Percentiles rank a stretch among this genome's conserved stretches.
Conservation (phyloP, 73 alveolate genomes). For the Loxodes magnus region DNA sequence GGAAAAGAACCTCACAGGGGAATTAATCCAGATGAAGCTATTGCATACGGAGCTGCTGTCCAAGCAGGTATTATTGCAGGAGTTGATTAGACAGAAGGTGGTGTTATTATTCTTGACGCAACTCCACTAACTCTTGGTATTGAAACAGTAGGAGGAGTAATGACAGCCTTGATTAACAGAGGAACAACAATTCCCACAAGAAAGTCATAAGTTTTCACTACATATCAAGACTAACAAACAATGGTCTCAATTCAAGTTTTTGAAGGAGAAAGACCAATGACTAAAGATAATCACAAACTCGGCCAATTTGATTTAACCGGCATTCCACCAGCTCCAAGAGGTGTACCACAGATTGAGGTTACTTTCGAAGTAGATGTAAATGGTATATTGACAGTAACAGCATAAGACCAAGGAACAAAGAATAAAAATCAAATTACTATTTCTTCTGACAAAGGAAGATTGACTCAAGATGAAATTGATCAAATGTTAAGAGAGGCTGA, state of each 20-base stretch:
- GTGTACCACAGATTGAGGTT: constrained; percentile 96
- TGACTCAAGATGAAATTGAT: constrained; percentile 86
- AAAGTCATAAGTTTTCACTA: constrained; percentile 94
- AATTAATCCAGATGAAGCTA: constrained; percentile 98
- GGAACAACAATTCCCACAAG: constrained; percentile 98
- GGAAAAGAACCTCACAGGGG: constrained; percentile 97
- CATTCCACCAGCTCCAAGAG: constrained; percentile 96
- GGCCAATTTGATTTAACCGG: constrained; percentile 95
- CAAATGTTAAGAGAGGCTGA: constrained; percentile 84
- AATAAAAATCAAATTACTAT: constrained; percentile 84
- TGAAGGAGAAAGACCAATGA: constrained; percentile 97
- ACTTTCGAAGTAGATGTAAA: constrained; percentile 87
- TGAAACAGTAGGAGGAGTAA: constrained; percentile 99
- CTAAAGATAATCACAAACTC: constrained; percentile 93
- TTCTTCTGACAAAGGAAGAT: constrained; percentile 93
- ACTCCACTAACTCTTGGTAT: constrained; percentile 97
- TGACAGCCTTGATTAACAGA: constrained; percentile 94
- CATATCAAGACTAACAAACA: constrained; percentile 90
- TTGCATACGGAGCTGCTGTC: constrained; percentile 98
- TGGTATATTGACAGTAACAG: constrained; percentile 73
- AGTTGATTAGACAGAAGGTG: constrained; percentile 77
- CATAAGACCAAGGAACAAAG: constrained; percentile 85
- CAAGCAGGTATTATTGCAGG: constrained; percentile 97
- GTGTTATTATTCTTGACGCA: constrained; percentile 87
- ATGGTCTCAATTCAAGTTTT: constrained; percentile 84